phyloP scores from a whole-genome alignment of 2,329 filamentous ascomycete genomes.

The Alternaria alternata region DNA sequence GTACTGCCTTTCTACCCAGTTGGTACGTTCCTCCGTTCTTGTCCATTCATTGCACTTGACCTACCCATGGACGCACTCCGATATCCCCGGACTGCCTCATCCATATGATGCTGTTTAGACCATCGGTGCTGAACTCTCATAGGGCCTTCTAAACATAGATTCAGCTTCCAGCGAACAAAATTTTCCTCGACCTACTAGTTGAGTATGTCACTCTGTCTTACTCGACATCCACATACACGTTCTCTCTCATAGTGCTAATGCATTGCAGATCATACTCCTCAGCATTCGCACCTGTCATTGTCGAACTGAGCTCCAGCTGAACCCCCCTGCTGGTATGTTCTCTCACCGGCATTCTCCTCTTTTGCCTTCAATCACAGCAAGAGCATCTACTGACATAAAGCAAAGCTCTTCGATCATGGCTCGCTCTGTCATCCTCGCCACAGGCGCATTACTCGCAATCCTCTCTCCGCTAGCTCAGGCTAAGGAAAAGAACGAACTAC shows the following conservation, averaged over 20 bases:
- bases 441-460: constrained; percentile 25
- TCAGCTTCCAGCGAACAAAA: neutral
- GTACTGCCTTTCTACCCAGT: neutral
- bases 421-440: constrained; percentile 16
- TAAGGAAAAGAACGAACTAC: constrained; percentile 22
- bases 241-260: neutral
- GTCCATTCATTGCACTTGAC: neutral
- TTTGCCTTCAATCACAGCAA: neutral
- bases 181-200: neutral
- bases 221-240: neutral
- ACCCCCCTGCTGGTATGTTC: neutral
- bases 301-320: neutral
- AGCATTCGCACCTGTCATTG: neutral
- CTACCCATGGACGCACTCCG: neutral
- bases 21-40: neutral
- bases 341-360: neutral
- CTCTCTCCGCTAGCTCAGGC: constrained; percentile 21
- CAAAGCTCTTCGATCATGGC: constrained; percentile 17
- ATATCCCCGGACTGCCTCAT: neutral
- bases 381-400: neutral
- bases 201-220: neutral
- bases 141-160: neutral
- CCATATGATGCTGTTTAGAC: neutral
- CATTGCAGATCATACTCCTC: neutral
- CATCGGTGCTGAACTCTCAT: neutral